Percentiles rank a stretch among this genome's conserved stretches.
Evolutionary conservation across 2,329 filamentous ascomycete genomes (phyloP).

Genomic region (Triangularia setosa): DNA sequence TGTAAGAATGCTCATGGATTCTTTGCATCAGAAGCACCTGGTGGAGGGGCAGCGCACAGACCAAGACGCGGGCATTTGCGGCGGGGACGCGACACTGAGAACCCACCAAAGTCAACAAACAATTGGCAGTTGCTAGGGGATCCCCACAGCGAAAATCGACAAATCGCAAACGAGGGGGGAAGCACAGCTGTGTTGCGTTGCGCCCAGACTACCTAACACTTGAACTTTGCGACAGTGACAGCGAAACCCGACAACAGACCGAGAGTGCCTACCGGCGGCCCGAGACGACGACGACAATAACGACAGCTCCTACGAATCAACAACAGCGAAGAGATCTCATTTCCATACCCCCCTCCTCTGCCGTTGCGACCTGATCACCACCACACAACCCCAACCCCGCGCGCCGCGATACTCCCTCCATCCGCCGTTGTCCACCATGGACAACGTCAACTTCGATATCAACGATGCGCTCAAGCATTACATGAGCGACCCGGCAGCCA

Average conservation of each 20-base stretch:
- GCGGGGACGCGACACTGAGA: conserved; percentile 13
- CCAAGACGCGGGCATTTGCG: conserved; percentile 18
- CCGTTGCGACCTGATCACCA: not conserved
- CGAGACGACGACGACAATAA: not conserved
- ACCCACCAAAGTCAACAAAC: conserved; percentile 34
- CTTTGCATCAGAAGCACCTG: not conserved
- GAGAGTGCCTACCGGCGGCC: conserved; percentile 6
- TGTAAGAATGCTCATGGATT: not conserved
- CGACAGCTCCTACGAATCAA: not conserved
- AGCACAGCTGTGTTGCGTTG: not conserved
- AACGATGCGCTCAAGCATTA: conserved; percentile 96
- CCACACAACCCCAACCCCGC: not conserved
- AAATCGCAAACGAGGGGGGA: conserved; percentile 7
- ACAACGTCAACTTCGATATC: conserved; percentile 84
- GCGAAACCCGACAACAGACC: conserved; percentile 8
- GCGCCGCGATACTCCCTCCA: conserved; percentile 15
- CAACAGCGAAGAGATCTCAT: not conserved
- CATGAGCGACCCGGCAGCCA: conserved; percentile 82
- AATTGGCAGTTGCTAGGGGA: conserved; percentile 32
- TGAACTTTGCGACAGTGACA: conserved; percentile 1
- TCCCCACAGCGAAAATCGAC: conserved; percentile 18
- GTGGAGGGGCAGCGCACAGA: conserved; percentile 18
- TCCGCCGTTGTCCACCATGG: conserved; percentile 48
- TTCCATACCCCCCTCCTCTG: not conserved
- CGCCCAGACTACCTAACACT: not conserved